Conservation (phyloP, 495 filamentous ascomycete genomes). For the Penicillium lividum region DNA sequence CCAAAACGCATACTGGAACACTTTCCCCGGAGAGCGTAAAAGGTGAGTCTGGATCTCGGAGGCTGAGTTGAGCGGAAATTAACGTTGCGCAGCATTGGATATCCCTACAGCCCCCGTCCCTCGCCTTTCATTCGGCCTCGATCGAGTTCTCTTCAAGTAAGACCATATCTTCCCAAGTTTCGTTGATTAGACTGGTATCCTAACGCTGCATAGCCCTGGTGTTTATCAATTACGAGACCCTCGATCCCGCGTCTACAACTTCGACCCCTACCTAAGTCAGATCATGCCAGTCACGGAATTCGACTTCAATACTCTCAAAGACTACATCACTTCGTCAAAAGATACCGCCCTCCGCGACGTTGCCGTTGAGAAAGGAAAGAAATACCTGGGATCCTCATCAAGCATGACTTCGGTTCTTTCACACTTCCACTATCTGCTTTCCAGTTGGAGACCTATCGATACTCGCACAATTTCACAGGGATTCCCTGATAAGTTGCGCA, state of each 20-base stretch:
- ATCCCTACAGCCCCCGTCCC: constrained; percentile 64
- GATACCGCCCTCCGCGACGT: constrained; percentile 67
- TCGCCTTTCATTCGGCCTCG: constrained; percentile 72
- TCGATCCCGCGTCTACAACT: constrained; percentile 86
- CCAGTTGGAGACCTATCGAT: constrained; percentile 75
- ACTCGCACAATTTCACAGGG: constrained; percentile 59
- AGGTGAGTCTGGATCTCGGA: constrained; percentile 20
- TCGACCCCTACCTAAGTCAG: constrained; percentile 86
- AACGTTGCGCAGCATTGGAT: constrained; percentile 47
- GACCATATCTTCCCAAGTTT: constrained; percentile 6
- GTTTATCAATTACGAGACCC: constrained; percentile 91
- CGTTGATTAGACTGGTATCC: constrained; percentile 4
- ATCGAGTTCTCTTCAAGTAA: constrained; percentile 90
- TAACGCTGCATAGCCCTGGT: constrained; percentile 58
- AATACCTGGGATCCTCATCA: constrained; percentile 92
- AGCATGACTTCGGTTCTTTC: constrained; percentile 87
- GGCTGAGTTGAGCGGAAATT: not conserved
- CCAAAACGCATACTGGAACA: constrained; percentile 17
- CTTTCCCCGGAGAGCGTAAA: constrained; percentile 11
- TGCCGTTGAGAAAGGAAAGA: constrained; percentile 67
- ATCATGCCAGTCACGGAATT: constrained; percentile 94
- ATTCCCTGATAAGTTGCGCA: constrained; percentile 59
- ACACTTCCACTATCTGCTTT: constrained; percentile 93
- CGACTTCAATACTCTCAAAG: constrained; percentile 80
- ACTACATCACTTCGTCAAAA: constrained; percentile 86